Evolutionary conservation across 2,329 filamentous ascomycete species (phyloP), one percentile per base, ranked within the genome.

Genomic region (Aspergillus viridinutans): DNA sequence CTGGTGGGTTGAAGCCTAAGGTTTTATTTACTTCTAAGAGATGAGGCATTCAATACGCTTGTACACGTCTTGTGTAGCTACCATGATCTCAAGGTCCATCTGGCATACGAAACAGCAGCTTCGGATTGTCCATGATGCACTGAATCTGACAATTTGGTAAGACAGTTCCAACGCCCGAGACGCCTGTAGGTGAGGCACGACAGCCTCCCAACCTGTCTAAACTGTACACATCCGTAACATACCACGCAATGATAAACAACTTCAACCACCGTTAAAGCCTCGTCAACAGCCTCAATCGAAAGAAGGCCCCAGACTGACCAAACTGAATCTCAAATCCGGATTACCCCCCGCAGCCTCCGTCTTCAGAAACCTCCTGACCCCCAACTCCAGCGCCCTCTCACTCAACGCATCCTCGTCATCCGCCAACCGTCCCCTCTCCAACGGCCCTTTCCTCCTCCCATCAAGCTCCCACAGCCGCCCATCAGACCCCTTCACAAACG

Each of bases 401-500:
- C 90, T 91, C 65, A 92, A 72, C 53, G 90, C 85, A 73, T 93
- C 89, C 72, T 92, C 89, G 40, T 80, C 79, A 1, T 75, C 74
- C 0, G 67, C 78, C 53, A 92, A 71, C 47, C 75, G 68, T 0
- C 87, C 88, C 14, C 90, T 79, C 62, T 90, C 84, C 49, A 93
- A 74, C 0, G 90, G 90, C 0, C 90, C 90, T 65, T 87, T 88
- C 50, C 88, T 80, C 23, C 81, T 74, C 1, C 91, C 91, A 74
- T 95, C 90, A 67, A 95, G 74, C 76, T 95, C 91, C 85, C 89
- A 95, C 45, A 95, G 79, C 6, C 83, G 83, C 55, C 87, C 87
- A 71, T 89, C 85, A 52, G 76, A 76, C 2, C 82, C 83, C 78
- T 92, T 94, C 53, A 94, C 89, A 74, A 97, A 99, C 69, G 90